Conservation (phyloP, 495 filamentous ascomycete species). For the Penicillium steckii region DNA sequence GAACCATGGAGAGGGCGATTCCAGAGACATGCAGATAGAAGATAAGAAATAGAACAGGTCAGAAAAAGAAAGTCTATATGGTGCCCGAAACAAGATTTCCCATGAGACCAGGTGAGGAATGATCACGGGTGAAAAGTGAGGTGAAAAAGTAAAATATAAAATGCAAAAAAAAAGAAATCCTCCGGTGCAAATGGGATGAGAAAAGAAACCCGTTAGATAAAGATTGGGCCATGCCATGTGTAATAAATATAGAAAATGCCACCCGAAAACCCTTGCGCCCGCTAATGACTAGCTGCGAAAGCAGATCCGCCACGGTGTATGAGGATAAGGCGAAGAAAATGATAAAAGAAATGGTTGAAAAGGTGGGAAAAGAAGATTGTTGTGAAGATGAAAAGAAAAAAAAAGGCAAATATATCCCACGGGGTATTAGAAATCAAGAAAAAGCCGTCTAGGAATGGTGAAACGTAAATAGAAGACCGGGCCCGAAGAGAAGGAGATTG, state of each 20-base stretch:
- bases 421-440: conserved; percentile 37
- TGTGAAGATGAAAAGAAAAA: conserved; percentile 18
- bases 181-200: conserved; percentile 9
- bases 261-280: conserved; percentile 41
- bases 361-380: conserved; percentile 9
- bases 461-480: conserved; percentile 20
- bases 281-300: conserved; percentile 44
- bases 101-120: neutral
- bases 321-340: conserved; percentile 25
- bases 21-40: neutral
- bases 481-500: conserved; percentile 5
- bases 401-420: conserved; percentile 20
- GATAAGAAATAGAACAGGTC: neutral
- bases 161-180: conserved; percentile 6
- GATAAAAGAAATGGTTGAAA: conserved; percentile 9
- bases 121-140: neutral
- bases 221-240: conserved; percentile 17
- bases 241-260: conserved; percentile 30
- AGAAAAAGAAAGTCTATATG: neutral
- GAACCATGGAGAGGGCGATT: neutral
- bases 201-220: conserved; percentile 11
- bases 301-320: conserved; percentile 33
- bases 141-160: conserved; percentile 6
- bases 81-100: neutral
- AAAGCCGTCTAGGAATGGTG: conserved; percentile 30